Conservation (phyloP, 2,329 filamentous ascomycete genomes). For the Dothideomycetidae sp. region DNA sequence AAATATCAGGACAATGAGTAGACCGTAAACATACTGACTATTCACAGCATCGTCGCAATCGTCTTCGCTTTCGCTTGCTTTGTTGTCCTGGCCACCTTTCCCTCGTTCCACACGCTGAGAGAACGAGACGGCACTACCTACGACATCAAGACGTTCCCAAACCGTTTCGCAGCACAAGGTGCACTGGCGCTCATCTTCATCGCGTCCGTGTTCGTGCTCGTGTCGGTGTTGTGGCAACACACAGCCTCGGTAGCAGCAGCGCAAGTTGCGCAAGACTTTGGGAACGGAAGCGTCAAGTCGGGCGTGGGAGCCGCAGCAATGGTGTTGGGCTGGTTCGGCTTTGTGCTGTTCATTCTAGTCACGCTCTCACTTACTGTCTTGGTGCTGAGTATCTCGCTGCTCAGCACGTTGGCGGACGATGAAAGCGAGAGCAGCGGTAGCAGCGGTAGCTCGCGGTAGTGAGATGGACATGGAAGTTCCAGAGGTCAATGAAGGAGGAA, state of each 20-base stretch:
- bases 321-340: conserved; percentile 96
- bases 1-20: not conserved
- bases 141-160: conserved; percentile 89
- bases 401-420: conserved; percentile 45
- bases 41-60: conserved; percentile 75
- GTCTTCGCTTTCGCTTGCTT: conserved; percentile 95
- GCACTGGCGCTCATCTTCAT: conserved; percentile 83
- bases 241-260: conserved; percentile 92
- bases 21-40: conserved; percentile 12
- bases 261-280: conserved; percentile 83
- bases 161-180: conserved; percentile 79
- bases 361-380: conserved; percentile 91
- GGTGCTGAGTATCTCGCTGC: conserved; percentile 80
- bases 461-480: not conserved
- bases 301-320: conserved; percentile 91
- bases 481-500: too few relatives aligned
- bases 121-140: conserved; percentile 66
- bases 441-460: not conserved
- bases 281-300: conserved; percentile 72
- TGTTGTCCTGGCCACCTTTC: conserved; percentile 87
- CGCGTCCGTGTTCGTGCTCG: conserved; percentile 49
- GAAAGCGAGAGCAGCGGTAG: conserved; percentile 9
- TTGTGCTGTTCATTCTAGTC: conserved; percentile 82
- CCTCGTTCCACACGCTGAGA: conserved; percentile 88
- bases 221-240: conserved; percentile 71